These are phyloP conservation scores for Noccaea bulbosa DNA, from an alignment of 345 rosid species.

Conservation along the genomic window DNA sequence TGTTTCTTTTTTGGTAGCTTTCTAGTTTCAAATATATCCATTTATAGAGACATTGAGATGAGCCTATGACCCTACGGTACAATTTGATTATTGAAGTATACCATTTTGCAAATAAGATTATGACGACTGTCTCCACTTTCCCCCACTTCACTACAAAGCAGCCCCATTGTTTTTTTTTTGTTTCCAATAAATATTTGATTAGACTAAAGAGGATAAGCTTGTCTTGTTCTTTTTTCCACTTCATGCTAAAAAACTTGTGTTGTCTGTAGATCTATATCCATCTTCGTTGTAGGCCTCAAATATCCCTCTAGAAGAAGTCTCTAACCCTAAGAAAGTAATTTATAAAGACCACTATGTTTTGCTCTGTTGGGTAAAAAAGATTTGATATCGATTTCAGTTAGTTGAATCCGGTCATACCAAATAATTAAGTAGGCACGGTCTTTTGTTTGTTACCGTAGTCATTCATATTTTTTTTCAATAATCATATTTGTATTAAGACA, in stretches of 20 bases:
- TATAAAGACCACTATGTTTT: constrained; percentile 28
- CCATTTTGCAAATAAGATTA: constrained; percentile 34
- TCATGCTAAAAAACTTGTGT: constrained; percentile 33
- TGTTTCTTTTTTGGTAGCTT: constrained; percentile 16
- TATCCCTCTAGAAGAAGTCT: constrained; percentile 33
- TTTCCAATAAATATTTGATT: constrained; percentile 42
- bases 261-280: constrained; percentile 17
- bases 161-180: constrained; percentile 1
- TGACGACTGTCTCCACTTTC: constrained; percentile 61
- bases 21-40: constrained; percentile 29
- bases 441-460: not conserved
- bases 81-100: constrained; percentile 34
- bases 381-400: constrained; percentile 10
- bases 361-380: constrained; percentile 12
- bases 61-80: constrained; percentile 34
- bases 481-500: no score
- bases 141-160: constrained; percentile 50
- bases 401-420: not conserved
- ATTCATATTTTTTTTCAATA: not conserved
- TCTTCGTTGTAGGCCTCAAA: constrained; percentile 19
- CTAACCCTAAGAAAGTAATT: constrained; percentile 24
- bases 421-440: constrained; percentile 10
- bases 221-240: constrained; percentile 15
- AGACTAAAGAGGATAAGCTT: constrained; percentile 61
- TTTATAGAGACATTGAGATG: constrained; percentile 24